Base-by-base conservation (phyloP, 2,329 filamentous ascomycete species). In the Chalaropsis ovoidea region DNA sequence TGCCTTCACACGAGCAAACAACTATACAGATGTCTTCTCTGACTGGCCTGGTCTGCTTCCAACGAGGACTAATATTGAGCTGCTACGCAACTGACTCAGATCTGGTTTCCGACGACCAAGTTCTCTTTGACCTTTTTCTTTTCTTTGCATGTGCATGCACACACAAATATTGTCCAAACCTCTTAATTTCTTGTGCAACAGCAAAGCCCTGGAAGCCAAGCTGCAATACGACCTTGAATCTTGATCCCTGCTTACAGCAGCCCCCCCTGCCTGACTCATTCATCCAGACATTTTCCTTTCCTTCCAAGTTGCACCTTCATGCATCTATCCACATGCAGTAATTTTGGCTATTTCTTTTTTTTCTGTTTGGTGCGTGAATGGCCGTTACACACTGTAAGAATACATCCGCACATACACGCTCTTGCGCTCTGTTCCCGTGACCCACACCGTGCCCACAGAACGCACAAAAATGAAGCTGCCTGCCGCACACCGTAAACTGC, bases 201-300 rank as follows among this genome's bases (percentile, higher is more conserved):
- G 31, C 27, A 58, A 52, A 52, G 15, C 47, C 47, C 47, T 52
- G 47, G 54, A 39, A 58, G 54, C 54, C n/a, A 39, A 19, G 17
- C 54, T 52, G 54, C 54, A 58, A 58, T 58, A 58, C 54, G 54
- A 58, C 54, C 17, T 58, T 58, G 15, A 19, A 58, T 35, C 27
- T 58, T 58, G 27, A 58, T 58, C 54, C 27, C 13, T 39, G 24
- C 27, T 58, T 31, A 35, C 27, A 17, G n/a, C n/a, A 35, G 13
- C 10, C 15, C 13, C 15, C 24, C 27, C 47, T n/a, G n/a, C 47
- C 47, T 52, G 47, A 19, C 27, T 52, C 47, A 8, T 2, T 24
- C 47, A 27, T 22, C 15, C 22, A 52, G 24, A 15, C 24, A 24
- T 15, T 52, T 52, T 13, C 10, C 24, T 52, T 52, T 13, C 10